These are phyloP conservation scores for Coniosporium tulheliwenetii DNA, from an alignment of 2,329 filamentous ascomycete genomes.

Conservation along the genomic window DNA sequence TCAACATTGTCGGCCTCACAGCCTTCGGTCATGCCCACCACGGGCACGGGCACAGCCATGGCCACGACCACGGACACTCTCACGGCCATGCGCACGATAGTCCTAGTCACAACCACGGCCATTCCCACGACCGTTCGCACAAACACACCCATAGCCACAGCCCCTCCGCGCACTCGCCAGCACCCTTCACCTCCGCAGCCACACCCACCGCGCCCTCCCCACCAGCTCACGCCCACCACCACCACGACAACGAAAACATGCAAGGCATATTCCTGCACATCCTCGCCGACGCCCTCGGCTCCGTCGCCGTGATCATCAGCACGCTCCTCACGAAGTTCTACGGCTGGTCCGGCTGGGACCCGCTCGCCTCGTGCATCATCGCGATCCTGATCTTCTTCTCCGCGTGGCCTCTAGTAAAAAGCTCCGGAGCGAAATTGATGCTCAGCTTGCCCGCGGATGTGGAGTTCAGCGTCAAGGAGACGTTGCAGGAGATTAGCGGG, in stretches of 20 bases:
- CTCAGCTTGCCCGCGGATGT: slow-evolving; percentile 71
- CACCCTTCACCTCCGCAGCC: slow-evolving; percentile 7
- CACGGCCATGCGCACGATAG: slow-evolving; percentile 14
- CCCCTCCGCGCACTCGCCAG: slow-evolving; percentile 3
- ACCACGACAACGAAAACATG: slow-evolving; percentile 95
- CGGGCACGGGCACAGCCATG: slow-evolving; percentile 32
- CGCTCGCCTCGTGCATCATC: slow-evolving; percentile 84
- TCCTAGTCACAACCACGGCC: slow-evolving; percentile 6
- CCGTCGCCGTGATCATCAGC: slow-evolving; percentile 83
- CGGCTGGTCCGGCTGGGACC: slow-evolving; percentile 89
- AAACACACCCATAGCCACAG: slow-evolving; percentile 45
- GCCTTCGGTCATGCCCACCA: slow-evolving; percentile 52
- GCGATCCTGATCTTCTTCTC: slow-evolving; percentile 88
- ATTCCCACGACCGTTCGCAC: slow-evolving; percentile 21
- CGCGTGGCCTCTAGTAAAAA: slow-evolving; percentile 72
- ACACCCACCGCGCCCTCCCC: slow-evolving; percentile 4
- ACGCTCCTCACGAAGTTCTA: slow-evolving; percentile 76
- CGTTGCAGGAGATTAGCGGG: slow-evolving; percentile 66
- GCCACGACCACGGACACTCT: slow-evolving; percentile 27
- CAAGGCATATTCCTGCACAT: slow-evolving; percentile 93
- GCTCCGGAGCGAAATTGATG: slow-evolving; percentile 67
- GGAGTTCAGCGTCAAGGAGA: slow-evolving; percentile 79
- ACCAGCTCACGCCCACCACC: slow-evolving; percentile 21
- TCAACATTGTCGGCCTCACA: slow-evolving; percentile 85
- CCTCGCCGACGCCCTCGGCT: slow-evolving; percentile 85